phyloP scores from a whole-genome alignment of 164 flowering plant species.

The Nymphaea colorata region DNA sequence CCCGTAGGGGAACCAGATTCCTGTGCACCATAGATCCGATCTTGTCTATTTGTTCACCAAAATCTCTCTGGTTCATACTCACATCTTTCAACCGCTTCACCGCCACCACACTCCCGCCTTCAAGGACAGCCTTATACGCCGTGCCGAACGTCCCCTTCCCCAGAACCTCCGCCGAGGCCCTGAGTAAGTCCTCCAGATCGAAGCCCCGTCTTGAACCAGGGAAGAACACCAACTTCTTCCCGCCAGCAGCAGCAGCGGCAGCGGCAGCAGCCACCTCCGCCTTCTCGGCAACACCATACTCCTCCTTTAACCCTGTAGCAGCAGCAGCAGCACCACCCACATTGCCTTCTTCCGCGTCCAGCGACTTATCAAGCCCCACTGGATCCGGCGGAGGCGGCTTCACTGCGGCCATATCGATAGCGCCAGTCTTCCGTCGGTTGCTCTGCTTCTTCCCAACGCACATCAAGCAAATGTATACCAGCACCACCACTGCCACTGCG shows the following conservation, averaged over 20 bases:
- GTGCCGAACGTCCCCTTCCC: constrained; percentile 82
- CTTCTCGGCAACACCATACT: constrained; percentile 48
- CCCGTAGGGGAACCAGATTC: constrained; percentile 73
- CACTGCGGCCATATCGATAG: constrained; percentile 11
- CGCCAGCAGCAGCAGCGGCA: constrained; percentile 9
- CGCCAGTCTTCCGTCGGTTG: constrained; percentile 14
- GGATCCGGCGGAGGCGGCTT: constrained; percentile 58
- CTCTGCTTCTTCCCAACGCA: constrained; percentile 28
- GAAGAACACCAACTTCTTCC: constrained; percentile 43
- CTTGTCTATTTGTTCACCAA: constrained; percentile 59
- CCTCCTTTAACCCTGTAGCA: constrained; percentile 15
- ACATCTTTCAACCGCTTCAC: constrained; percentile 94
- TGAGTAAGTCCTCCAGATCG: constrained; percentile 62
- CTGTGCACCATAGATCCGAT: constrained; percentile 60
- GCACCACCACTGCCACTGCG: constrained; percentile 25
- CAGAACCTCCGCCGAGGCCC: constrained; percentile 78
- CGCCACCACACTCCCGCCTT: constrained; percentile 48
- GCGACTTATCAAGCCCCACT: constrained; percentile 11
- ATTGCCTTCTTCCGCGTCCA: constrained; percentile 7
- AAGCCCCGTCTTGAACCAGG: constrained; percentile 25
- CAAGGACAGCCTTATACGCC: constrained; percentile 68
- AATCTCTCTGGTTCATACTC: constrained; percentile 49
- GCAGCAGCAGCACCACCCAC: constrained; percentile 21
- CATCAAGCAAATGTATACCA: constrained; percentile 30
- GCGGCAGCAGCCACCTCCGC: background rate